Evolutionary conservation across 768 basidiomycete genomes (phyloP).

Genomic region (Macrolepiota fuliginosa): DNA sequence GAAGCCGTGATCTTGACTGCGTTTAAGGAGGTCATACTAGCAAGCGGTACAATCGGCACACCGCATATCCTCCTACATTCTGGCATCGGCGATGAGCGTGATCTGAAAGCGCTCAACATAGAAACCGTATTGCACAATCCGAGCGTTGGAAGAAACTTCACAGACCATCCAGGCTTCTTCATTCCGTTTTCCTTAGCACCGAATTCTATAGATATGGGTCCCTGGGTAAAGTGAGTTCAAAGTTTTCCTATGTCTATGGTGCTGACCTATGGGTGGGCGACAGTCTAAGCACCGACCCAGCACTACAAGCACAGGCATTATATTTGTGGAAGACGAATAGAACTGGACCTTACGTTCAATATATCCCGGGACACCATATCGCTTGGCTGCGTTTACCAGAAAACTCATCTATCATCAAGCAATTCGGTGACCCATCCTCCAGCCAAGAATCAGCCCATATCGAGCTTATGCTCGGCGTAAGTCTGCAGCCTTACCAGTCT

Average conservation of each 20-base stretch:
- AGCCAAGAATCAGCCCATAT: conserved; percentile 14
- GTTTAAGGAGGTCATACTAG: conserved; percentile 19
- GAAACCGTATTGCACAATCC: conserved; percentile 23
- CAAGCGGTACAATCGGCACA: too few species aligned
- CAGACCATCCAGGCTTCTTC: conserved; percentile 20
- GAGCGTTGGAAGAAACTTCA: conserved; percentile 26
- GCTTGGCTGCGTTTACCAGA: conserved; percentile 10
- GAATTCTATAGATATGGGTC: conserved; percentile 7
- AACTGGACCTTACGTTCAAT: conserved; percentile 9
- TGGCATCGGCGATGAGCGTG: conserved; percentile 12
- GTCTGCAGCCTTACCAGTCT: not conserved
- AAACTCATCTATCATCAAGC: not conserved
- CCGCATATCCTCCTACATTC: too few species aligned
- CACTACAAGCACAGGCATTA: conserved; percentile 8
- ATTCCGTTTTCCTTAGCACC: not conserved
- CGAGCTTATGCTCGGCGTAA: conserved; percentile 6
- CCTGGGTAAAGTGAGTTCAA: conserved; percentile 4
- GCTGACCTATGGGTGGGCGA: not conserved
- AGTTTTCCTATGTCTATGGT: not conserved
- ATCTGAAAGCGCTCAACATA: conserved; percentile 19
- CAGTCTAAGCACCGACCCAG: not conserved
- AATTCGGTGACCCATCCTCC: conserved; percentile 10
- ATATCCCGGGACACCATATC: not conserved
- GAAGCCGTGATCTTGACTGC: conserved; percentile 17
- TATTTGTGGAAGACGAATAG: conserved; percentile 13